phyloP scores from a whole-genome alignment of 2,329 filamentous ascomycete species.

The Neocatenulostroma microsporum region DNA sequence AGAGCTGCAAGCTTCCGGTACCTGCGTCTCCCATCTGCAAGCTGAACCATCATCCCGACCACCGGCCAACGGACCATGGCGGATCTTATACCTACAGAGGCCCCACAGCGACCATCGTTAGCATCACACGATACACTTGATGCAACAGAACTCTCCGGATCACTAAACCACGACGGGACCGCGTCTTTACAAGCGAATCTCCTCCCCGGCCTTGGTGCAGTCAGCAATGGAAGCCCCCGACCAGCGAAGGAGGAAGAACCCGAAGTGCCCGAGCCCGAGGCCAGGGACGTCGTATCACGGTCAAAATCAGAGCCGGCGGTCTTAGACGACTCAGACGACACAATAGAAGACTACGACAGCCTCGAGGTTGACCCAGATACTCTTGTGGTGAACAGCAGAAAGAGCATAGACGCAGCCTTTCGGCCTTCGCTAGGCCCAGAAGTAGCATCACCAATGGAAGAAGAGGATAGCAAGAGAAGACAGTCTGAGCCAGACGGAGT shows the following conservation, averaged over 20 bases:
- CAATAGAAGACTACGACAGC: slow-evolving; percentile 37
- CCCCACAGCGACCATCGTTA: slow-evolving; percentile 10
- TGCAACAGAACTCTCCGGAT: slow-evolving; percentile 16
- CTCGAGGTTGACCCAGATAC: slow-evolving; percentile 31
- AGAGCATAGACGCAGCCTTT: slow-evolving; percentile 18
- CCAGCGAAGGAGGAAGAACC: too few species aligned
- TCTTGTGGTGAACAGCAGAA: slow-evolving; percentile 29
- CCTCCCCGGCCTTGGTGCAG: too few species aligned
- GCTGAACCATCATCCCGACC: neutral
- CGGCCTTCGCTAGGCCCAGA: slow-evolving; percentile 8
- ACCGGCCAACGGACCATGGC: neutral
- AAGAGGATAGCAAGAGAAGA: too few species aligned
- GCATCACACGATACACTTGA: slow-evolving; percentile 17
- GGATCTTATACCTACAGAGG: too few species aligned
- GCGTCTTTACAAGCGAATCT: slow-evolving; percentile 13
- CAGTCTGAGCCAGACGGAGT: too few species aligned
- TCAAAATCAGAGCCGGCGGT: slow-evolving; percentile 3
- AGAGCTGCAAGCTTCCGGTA: too few species aligned
- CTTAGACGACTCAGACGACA: slow-evolving; percentile 21
- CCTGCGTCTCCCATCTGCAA: too few species aligned
- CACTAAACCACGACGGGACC: slow-evolving; percentile 14
- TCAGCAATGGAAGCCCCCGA: neutral
- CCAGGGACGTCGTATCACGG: neutral
- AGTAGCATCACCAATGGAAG: neutral
- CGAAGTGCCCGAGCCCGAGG: slow-evolving; percentile 1